These are phyloP conservation scores for Scheffersomyces ergatensis DNA, from an alignment of 805 yeast genomes.

Conservation along the genomic window DNA sequence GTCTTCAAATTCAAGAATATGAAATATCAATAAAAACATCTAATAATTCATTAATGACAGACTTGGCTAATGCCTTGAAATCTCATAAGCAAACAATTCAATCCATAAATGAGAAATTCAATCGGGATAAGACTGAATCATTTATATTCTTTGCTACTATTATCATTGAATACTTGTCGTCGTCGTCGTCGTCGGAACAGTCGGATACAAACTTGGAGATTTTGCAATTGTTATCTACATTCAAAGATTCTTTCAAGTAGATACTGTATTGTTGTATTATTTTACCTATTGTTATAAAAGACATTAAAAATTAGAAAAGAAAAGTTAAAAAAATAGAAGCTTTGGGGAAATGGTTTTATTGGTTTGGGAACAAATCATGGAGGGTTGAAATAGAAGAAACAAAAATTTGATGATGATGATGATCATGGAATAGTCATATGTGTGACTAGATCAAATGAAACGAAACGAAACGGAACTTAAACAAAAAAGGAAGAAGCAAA, in stretches of 20 bases:
- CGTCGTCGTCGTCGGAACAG: background rate
- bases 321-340: too few relatives aligned
- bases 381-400: too few relatives aligned
- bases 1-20: background rate
- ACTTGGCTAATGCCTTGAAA: background rate
- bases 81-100: background rate
- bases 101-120: background rate
- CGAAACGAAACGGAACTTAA: too few relatives aligned
- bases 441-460: too few relatives aligned
- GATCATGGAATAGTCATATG: too few relatives aligned
- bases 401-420: too few relatives aligned
- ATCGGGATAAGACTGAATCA: background rate
- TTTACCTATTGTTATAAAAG: too few relatives aligned
- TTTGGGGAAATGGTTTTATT: too few relatives aligned
- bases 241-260: background rate
- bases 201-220: background rate
- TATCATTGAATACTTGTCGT: background rate
- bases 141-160: background rate
- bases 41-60: background rate
- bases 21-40: background rate
- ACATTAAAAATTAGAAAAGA: too few relatives aligned
- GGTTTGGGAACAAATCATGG: too few relatives aligned
- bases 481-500: too few relatives aligned
- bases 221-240: background rate
- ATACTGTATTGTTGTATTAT: background rate